Base-by-base conservation (phyloP, 345 rosid genomes). In the Boechera divaricarpa region DNA sequence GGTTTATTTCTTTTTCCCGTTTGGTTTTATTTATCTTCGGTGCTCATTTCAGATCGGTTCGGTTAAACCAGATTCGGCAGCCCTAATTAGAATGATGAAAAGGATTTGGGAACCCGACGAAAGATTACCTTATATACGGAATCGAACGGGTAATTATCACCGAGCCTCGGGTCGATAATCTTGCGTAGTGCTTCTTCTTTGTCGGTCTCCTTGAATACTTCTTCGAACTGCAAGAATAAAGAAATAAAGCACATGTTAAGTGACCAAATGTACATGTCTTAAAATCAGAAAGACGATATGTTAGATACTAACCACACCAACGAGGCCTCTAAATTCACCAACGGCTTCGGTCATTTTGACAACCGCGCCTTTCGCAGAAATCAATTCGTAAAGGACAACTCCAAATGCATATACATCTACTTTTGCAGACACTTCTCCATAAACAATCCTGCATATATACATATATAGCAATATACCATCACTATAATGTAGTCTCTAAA, bases 381-480 rank as follows among this genome's bases (percentile, higher is more conserved):
- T 88, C 67, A 95, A 91, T 65, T 95, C 99, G 51, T 88, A 95
- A 24, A 95, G 94, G 61, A 95, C 97, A 71, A 95, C 99, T 36
- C 99, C 99, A 63, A 95, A 91, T 13, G 99, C 99, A 53, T 84
- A 95, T 28, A 95, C 98, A 82, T 94, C 98, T 15, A 88, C 87
- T 79, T 95, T 95, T 3, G 98, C 84, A 77, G 99, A 92, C 66
- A 92, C 94, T 72, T 91, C 97, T 10, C 98, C 97, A 63, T 85
- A 91, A 44, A 96, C 96, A 83, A 86, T 91, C 83, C 99, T 92
- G 87, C 70, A 85, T 77, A 42, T 3, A 61, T 48, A 54, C 68
- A 29, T 52, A 58, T 54, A 58, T 55, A 15, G 12, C 42, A 39
- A 15, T 18, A 47, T 15, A 59, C 4, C 39, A 65, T 48, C 35